Base-by-base conservation (phyloP, 345 rosid species). In the Fremontodendron californicum region DNA sequence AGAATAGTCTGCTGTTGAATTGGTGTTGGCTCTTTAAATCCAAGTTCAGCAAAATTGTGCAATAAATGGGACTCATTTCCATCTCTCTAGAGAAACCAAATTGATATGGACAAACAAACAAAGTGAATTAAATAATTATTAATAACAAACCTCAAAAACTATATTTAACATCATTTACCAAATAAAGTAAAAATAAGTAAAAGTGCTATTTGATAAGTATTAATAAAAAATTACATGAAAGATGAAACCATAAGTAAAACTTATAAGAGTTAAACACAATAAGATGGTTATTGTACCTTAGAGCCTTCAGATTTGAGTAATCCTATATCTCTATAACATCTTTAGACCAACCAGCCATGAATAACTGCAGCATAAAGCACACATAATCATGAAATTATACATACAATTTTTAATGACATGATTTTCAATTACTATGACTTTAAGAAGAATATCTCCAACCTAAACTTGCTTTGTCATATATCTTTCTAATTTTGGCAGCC, bases 341-440 rank as follows among this genome's bases (percentile, higher is more conserved):
- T 86, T 89, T 98, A 87, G 73, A 92, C 97, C 88, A 93, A 82
- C 94, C 95, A 92, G 74, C 99, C 99, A 69, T 98, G 99, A 81
- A 92, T 88, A 67, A 67, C 99, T 96, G 88, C 84, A 86, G 67
- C 23, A 78, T 40, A 65, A 18, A 42, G 51, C 3, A 51, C 35
- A 70, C 35, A 63, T 52, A 61, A 68, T 29, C 23, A 58, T n/a
- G 27, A 65, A 31, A 52, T 8, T 11, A 40, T 21, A 72, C 52
- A 27, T 37, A 37, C 25, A 77, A 15, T n/a, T 29, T 6, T 37
- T 12, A 7, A 12, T 13, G 21, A 65, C 75, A 33, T 6, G 11
- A 49, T 35, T 51, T 19, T 51, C 45, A 33, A 71, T 33, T 61
- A 42, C 39, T 42, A 48, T 42, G 19, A 31, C 23, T 29, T 11